A percentile compares a stretch with the other conserved stretches of the same genome.
Conservation (phyloP, 2,329 filamentous ascomycete species). For the Penicillium sp. region DNA sequence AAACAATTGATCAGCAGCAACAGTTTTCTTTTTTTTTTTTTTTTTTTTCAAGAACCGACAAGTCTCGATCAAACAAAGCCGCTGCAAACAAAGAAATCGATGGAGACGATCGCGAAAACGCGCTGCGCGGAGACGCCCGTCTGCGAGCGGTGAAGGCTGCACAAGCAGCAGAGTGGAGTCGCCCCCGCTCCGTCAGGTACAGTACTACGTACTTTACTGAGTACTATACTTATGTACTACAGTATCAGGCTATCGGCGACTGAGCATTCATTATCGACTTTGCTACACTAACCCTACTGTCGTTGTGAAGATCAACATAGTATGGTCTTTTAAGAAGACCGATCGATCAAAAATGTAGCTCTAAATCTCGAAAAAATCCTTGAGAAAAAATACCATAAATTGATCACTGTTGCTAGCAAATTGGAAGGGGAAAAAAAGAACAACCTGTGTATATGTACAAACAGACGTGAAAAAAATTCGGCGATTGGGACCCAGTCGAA, state of each 20-base stretch:
- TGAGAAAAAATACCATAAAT: neutral
- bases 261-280: no score
- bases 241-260: no score
- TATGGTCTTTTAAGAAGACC: neutral
- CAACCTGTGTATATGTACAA: constrained; percentile 3
- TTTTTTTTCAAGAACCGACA: no score
- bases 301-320: neutral
- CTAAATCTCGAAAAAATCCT: neutral
- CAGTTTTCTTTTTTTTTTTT: no score
- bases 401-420: neutral
- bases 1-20: no score
- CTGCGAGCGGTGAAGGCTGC: neutral
- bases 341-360: neutral
- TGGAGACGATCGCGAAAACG: constrained; percentile 3
- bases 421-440: neutral
- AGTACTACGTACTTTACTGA: neutral
- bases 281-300: neutral
- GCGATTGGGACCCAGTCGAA: neutral
- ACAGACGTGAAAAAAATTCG: neutral
- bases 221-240: neutral
- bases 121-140: constrained; percentile 1
- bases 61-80: neutral
- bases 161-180: neutral
- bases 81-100: neutral
- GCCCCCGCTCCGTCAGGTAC: neutral